Evolutionary conservation across 495 filamentous ascomycete species (phyloP), one percentile per base, ranked within the genome.

Genomic region (Articulospora tetracladia): DNA sequence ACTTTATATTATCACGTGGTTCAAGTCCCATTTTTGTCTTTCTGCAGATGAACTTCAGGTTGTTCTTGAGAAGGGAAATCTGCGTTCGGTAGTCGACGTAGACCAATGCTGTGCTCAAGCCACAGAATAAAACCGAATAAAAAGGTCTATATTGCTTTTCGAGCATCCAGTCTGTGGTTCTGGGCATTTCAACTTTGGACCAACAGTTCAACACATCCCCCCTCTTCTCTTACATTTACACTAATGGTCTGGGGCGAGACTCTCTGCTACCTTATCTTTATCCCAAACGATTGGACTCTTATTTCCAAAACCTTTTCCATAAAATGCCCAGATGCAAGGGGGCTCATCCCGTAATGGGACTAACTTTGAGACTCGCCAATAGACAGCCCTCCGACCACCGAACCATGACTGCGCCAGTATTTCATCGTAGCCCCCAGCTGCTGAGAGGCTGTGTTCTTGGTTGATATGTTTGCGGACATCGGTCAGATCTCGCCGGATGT

Each of bases 381-480:
- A 57, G 19, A 57, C 39, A 17, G 55, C 55, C 24, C 34, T 57
- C 39, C 23, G 34, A 4, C 55, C 55, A 26, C 55, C 55, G 46
- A 57, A 26, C 55, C 55, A 57, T 8, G 55, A 57, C 39, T 57
- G 55, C 34, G 55, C 55, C 26, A 25, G 55, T 25, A 57, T 57
- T 27, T 57, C 3, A 3, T 48, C 55, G 24, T 57, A 57, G 20
- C 24, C 27, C 1, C 41, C 55, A 17, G 41, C 20, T 3, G 55
- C 55, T 10, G 55, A 48, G 20, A 57, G 17, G 4, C 3, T 17
- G 28, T 57, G 55, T 20, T 57, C 36, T 20, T 57, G 41, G 20
- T 57, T 57, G 24, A 49, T 22, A 57, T 57, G 55, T 30, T 57
- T 57, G 11, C 55, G 34, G 20, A 57, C 55, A 57, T 57, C 55